These are phyloP conservation scores for Saururus chinensis DNA, from an alignment of 164 flowering plant species.

Conservation along the genomic window DNA sequence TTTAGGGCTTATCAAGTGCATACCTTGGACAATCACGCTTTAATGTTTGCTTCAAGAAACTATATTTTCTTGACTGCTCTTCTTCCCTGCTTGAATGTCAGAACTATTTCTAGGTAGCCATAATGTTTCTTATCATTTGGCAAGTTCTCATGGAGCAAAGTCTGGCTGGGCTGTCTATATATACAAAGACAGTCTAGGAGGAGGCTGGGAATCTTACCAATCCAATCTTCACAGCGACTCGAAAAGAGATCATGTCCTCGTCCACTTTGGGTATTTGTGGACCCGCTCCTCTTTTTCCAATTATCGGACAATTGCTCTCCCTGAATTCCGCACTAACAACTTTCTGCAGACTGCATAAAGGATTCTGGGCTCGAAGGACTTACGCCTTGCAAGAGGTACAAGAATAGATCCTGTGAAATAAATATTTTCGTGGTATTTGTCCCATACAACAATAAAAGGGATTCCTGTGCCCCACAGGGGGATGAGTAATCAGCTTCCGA, in stretches of 20 bases:
- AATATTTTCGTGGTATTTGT: constrained; percentile 26
- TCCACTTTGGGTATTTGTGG: constrained; percentile 26
- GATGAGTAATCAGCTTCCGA: constrained; percentile 2
- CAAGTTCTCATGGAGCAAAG: constrained; percentile 18
- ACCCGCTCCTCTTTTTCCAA: constrained; percentile 21
- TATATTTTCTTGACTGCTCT: not conserved
- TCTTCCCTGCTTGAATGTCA: not conserved
- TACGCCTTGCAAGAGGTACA: constrained; percentile 50
- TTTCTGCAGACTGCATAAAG: constrained; percentile 11
- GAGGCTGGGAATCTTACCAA: constrained; percentile 55
- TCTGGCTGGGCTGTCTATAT: constrained; percentile 25
- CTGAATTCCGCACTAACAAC: constrained; percentile 23
- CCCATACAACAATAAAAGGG: constrained; percentile 35
- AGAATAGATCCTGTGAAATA: constrained; percentile 49
- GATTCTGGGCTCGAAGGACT: constrained; percentile 16
- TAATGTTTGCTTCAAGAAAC: not conserved
- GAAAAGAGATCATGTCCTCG: constrained; percentile 51
- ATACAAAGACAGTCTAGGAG: constrained; percentile 19
- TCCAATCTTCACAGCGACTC: constrained; percentile 60
- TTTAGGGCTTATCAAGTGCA: not conserved
- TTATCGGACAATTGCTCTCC: constrained; percentile 22
- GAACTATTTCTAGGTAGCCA: not conserved
- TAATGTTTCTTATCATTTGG: constrained; percentile 14
- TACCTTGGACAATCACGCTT: not conserved
- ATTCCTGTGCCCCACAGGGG: constrained; percentile 45